Conservation (phyloP, 1,284 basidiomycete species). For the Cryptococcus amylolentus region DNA sequence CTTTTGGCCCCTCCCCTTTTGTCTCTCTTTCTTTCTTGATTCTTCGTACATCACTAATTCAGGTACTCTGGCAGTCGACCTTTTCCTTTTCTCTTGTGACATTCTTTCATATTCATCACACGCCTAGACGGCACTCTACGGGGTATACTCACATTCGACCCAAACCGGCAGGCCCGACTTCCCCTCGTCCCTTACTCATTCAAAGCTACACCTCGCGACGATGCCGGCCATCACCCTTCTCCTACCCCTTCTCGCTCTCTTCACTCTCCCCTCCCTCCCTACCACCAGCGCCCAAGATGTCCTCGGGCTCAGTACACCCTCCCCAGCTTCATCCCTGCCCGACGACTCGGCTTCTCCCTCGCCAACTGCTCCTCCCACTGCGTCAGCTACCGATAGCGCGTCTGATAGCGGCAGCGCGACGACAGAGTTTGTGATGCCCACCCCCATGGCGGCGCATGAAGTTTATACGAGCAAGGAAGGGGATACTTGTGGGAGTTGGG, state of each 20-base stretch:
- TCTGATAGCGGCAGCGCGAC: slow-evolving; percentile 2
- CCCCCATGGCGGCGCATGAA: slow-evolving; percentile 5
- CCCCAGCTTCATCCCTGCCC: background rate
- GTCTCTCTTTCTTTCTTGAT: no score
- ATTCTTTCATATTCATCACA: background rate
- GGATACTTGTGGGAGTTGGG: slow-evolving; percentile 24
- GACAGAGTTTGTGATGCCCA: slow-evolving; percentile 16
- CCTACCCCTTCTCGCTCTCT: background rate
- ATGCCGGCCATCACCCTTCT: slow-evolving; percentile 6
- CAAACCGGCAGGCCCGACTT: slow-evolving; percentile 4
- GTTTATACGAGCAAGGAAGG: slow-evolving; percentile 12
- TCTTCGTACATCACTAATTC: no score
- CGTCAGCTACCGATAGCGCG: background rate
- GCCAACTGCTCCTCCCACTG: background rate
- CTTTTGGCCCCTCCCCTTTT: no score
- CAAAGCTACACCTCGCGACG: background rate
- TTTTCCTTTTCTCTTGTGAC: background rate
- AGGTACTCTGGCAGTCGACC: background rate
- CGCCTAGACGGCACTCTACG: background rate
- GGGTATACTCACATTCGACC: background rate
- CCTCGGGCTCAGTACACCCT: background rate
- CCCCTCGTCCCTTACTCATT: background rate
- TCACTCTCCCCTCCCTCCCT: background rate
- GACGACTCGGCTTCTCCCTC: background rate
- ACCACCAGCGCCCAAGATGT: background rate